phyloP scores from a whole-genome alignment of 176 grass and related monocot genomes.

The Aechmea fasciata region DNA sequence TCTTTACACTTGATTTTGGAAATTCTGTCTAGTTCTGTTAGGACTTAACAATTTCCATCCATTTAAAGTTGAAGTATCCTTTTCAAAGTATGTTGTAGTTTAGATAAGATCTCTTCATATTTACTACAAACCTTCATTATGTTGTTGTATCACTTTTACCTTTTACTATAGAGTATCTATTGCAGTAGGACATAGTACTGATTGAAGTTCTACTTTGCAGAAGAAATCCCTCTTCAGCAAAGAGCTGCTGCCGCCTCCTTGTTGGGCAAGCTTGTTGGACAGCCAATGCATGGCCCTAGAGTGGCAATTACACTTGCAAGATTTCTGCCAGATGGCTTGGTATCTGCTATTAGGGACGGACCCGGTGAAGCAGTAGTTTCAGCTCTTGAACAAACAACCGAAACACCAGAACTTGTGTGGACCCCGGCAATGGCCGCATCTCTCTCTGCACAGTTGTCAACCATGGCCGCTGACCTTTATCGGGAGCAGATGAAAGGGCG shows the following conservation, averaged over 20 bases:
- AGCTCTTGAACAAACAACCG: slow-evolving; percentile 85
- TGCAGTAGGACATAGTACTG: slow-evolving; percentile 14
- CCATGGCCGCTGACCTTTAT: slow-evolving; percentile 89
- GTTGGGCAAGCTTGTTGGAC: slow-evolving; percentile 84
- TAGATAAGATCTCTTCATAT: too few relatives aligned
- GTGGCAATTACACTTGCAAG: slow-evolving; percentile 85
- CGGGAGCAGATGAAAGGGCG: slow-evolving; percentile 93
- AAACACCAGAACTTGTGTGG: slow-evolving; percentile 99
- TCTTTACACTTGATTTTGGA: too few relatives aligned
- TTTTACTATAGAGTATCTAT: slow-evolving; percentile 7
- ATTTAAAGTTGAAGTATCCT: too few relatives aligned
- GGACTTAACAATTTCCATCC: too few relatives aligned
- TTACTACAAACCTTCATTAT: neutral
- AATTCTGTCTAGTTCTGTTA: too few relatives aligned
- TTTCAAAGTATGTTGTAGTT: too few relatives aligned
- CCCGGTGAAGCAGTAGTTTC: slow-evolving; percentile 90
- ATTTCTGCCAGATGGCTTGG: slow-evolving; percentile 91
- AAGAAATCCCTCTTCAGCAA: slow-evolving; percentile 89
- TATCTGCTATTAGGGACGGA: slow-evolving; percentile 88
- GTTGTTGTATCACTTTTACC: neutral
- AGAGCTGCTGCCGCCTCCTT: slow-evolving; percentile 87
- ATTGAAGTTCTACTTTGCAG: slow-evolving; percentile 42
- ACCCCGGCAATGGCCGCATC: slow-evolving; percentile 96
- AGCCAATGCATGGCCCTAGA: slow-evolving; percentile 98
- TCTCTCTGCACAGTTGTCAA: slow-evolving; percentile 86